Evolutionary conservation across 1,139 yeast species (phyloP), one percentile per base, ranked within the genome.

Genomic region (Candida sp.): DNA sequence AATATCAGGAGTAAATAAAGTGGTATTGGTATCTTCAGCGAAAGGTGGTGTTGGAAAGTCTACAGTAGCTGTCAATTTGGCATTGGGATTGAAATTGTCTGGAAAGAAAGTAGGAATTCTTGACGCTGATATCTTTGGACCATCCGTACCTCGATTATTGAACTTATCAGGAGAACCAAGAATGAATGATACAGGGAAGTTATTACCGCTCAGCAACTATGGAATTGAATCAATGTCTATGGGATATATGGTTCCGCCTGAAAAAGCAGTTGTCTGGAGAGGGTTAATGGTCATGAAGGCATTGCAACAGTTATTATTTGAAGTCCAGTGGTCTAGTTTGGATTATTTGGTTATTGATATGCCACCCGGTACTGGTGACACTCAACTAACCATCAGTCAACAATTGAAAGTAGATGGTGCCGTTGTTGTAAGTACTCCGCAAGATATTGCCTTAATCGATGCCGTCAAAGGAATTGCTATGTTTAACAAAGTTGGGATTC

Each of bases 331-430:
- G 96, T 75, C 79, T 6, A 61, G 67, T n/a, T 61, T 87, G 41
- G 96, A 88, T 58, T 75, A 81, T 25, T 68, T 88, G 43, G 83
- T 88, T 1, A 69, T 88, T 15, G 96, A 88, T 54, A 79, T 88
- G 87, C 96, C 96, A 1, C 96, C 96, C 0, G 96, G 96, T 4
- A 88, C 96, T 0, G 96, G 96, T 9, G 96, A 88, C 56, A 86
- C 89, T 1, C 96, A 88, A 55, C 69, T 88, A 45, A 86, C 95
- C 0, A 73, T 89, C 23, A 83, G 91, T 27, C 96, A 88, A 59
- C 86, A 83, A 53, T 62, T 87, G n/a, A 72, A 77, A 40, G 80
- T 88, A 0, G 86, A 82, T 51, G 96, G 96, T 0, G 89, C 95
- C 0, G 75, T 88, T 0, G 79, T 88, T 40, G 96, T 88, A 1